A percentile compares a stretch with the other conserved stretches of the same genome.
phyloP scores from a whole-genome alignment of 352 stramenopile genomes.

The Phytophthora meadii region DNA sequence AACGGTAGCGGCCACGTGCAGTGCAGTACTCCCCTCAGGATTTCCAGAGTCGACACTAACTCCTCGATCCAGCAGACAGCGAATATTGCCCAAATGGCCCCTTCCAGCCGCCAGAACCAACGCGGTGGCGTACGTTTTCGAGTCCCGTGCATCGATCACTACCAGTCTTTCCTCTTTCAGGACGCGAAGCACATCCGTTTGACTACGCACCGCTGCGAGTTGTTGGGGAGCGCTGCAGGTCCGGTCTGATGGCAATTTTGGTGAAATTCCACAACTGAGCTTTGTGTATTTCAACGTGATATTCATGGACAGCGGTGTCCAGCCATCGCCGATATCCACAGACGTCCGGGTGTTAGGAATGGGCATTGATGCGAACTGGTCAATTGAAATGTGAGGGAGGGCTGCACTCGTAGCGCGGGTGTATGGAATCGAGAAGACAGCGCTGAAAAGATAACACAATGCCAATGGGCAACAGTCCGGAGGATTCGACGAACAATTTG shows the following conservation, averaged over 20 bases:
- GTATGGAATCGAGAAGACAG: conserved; percentile 11
- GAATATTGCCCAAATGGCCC: conserved; percentile 27
- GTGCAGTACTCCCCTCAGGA: conserved; percentile 16
- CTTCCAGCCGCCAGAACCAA: conserved; percentile 23
- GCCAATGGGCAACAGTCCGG: conserved; percentile 28
- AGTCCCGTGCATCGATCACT: conserved; percentile 12
- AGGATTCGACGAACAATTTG: conserved; percentile 8
- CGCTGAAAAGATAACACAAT: conserved; percentile 9
- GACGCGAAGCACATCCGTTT: conserved; percentile 32
- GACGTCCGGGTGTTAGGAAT: conserved; percentile 9
- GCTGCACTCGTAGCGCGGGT: neutral
- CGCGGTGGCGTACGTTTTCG: conserved; percentile 26
- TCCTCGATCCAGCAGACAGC: conserved; percentile 34
- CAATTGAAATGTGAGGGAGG: conserved; percentile 19
- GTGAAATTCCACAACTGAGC: conserved; percentile 16
- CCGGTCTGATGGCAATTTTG: neutral
- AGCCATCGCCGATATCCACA: conserved; percentile 19
- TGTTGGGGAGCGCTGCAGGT: conserved; percentile 11
- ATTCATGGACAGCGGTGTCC: conserved; percentile 32
- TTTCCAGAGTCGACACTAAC: conserved; percentile 20
- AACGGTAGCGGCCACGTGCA: conserved; percentile 17
- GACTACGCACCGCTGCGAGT: conserved; percentile 24
- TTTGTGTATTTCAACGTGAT: conserved; percentile 29
- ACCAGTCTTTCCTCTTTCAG: conserved; percentile 36
- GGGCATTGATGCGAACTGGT: neutral